phyloP scores from a whole-genome alignment of 2,329 filamentous ascomycete species.

The Alternaria solani region DNA sequence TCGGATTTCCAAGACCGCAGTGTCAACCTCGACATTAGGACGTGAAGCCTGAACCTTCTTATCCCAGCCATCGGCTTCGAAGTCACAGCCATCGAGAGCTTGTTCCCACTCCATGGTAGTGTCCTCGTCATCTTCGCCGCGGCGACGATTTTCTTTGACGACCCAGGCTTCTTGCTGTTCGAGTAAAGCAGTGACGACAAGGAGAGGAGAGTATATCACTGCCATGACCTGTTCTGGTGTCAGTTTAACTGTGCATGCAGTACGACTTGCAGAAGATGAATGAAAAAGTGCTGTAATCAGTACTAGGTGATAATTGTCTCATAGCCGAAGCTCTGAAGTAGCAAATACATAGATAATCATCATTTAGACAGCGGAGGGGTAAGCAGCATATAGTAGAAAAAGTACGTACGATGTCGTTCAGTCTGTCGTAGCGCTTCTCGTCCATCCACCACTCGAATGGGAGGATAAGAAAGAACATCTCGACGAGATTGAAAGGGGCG shows the following conservation, averaged over 20 bases:
- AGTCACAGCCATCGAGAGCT: conserved; percentile 73
- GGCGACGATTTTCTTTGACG: conserved; percentile 75
- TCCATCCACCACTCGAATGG: conserved; percentile 96
- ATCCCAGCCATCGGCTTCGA: conserved; percentile 84
- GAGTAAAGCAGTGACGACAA: conserved; percentile 76
- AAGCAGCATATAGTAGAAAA: background rate
- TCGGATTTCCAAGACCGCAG: conserved; percentile 71
- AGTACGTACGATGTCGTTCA: conserved; percentile 74
- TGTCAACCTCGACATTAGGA: conserved; percentile 83
- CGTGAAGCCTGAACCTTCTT: conserved; percentile 79
- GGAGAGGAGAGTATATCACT: conserved; percentile 81
- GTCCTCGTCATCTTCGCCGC: conserved; percentile 90
- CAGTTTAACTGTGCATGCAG: background rate
- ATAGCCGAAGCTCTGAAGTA: conserved; percentile 99
- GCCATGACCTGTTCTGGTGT: conserved; percentile 70
- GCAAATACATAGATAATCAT: conserved; percentile 99
- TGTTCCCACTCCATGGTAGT: conserved; percentile 94
- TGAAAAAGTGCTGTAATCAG: conserved; percentile 66
- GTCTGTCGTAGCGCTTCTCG: conserved; percentile 72
- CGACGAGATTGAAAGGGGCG: conserved; percentile 91
- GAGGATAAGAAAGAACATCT: conserved; percentile 79
- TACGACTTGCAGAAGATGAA: background rate
- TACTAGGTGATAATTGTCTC: conserved; percentile 94
- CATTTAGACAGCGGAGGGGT: conserved; percentile 63
- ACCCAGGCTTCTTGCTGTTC: conserved; percentile 58